Evolutionary conservation across 148 eudicot species (phyloP), one percentile per base, ranked within the genome.

Genomic region (Hydrangea macrophylla): DNA sequence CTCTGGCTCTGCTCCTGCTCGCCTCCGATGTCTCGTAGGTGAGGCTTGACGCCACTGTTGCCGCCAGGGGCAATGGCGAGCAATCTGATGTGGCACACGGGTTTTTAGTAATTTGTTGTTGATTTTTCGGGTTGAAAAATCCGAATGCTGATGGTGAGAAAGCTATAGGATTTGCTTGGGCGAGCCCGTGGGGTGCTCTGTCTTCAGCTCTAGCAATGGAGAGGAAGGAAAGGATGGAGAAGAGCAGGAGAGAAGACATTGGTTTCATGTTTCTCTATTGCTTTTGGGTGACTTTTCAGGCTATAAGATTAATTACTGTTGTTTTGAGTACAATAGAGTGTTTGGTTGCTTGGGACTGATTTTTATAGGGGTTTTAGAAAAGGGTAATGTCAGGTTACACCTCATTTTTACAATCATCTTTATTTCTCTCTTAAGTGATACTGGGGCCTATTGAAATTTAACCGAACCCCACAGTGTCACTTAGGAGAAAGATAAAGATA

Each of bases 131-230:
- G 75, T 91, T 86, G 81, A 91, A 91, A 58, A 91, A 91, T 1
- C 82, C 84, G 59, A 72, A 84, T 10, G 92, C 87, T 6, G 83
- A 69, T 9, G 97, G 97, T 17, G 97, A 85, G 55, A 88, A 56
- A 7, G 92, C 86, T 9, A 58, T 20, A 0, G 92, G 92, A 58
- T 62, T 60, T 67, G 80, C 76, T 45, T 75, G 42, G 28, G 65
- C 64, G 12, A 92, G 85, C 39, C 97, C 95, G 15, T 92, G 97
- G 40, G 94, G 94, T 12, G 90, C 81, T 70, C 92, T 77, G 4
- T 78, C 86, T 70, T 83, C 86, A 25, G 85, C 86, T 27, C 37
- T 45, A 20, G 64, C 48, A 5, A 65, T 26, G 51, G 71, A 73
- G 67, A 80, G 27, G 3, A 81, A 31, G 64, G 81, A 65, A 33